Conservation (phyloP, 768 basidiomycete species). For the Auricularia sp. region DNA sequence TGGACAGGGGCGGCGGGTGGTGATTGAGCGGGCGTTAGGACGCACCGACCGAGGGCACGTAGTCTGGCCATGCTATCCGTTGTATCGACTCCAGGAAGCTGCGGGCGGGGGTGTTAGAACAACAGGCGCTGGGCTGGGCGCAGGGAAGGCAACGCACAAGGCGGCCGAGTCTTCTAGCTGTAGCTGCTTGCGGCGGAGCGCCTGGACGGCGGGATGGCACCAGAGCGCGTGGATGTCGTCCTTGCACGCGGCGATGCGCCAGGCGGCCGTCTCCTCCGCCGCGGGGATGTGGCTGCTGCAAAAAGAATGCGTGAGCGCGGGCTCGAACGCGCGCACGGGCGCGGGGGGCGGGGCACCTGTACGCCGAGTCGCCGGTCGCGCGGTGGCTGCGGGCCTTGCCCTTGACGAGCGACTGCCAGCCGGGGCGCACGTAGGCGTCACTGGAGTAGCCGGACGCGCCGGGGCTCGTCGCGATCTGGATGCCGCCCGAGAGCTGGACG, state of each 20-base stretch:
- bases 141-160: slow-evolving; percentile 41
- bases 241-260: slow-evolving; percentile 29
- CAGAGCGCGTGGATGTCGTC: slow-evolving; percentile 55
- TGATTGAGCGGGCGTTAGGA: not conserved
- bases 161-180: slow-evolving; percentile 65
- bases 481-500: slow-evolving; percentile 55
- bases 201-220: slow-evolving; percentile 55
- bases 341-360: slow-evolving; percentile 33
- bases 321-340: slow-evolving; percentile 14
- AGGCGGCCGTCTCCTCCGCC: not conserved
- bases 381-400: not conserved
- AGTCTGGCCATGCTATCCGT: slow-evolving; percentile 59
- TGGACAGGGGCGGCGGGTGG: slow-evolving; percentile 7
- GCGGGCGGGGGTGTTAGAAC: slow-evolving; percentile 3
- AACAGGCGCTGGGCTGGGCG: not conserved
- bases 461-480: slow-evolving; percentile 31
- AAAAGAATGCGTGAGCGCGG: not conserved
- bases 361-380: slow-evolving; percentile 13
- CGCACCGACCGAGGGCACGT: slow-evolving; percentile 59
- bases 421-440: slow-evolving; percentile 58
- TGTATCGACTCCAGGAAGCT: slow-evolving; percentile 62
- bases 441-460: slow-evolving; percentile 26
- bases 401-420: slow-evolving; percentile 55
- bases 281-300: not conserved
- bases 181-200: slow-evolving; percentile 44